These are phyloP conservation scores for Xylaria intraflava DNA, from an alignment of 495 filamentous ascomycete species.

Conservation along the genomic window DNA sequence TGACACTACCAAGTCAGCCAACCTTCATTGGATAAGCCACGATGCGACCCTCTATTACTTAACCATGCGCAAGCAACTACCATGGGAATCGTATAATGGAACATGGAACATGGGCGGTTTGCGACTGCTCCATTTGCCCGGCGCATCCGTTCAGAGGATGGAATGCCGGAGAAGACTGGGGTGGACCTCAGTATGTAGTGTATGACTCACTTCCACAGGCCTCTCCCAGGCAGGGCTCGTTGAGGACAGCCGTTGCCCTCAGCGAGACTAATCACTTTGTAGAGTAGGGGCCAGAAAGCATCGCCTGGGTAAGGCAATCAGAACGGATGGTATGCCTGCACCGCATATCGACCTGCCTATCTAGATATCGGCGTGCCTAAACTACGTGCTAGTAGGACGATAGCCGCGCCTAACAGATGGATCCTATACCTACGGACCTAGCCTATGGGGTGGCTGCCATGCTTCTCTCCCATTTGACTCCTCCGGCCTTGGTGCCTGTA, in stretches of 20 bases:
- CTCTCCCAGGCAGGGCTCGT: neutral
- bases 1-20: constrained; percentile 29
- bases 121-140: constrained; percentile 10
- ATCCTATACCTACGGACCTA: neutral
- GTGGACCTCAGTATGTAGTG: neutral
- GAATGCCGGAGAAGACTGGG: neutral
- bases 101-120: constrained; percentile 11
- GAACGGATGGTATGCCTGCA: neutral
- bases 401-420: neutral
- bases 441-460: neutral
- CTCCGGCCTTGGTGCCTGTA: neutral
- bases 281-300: constrained; percentile 10
- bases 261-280: constrained; percentile 7
- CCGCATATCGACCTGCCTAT: neutral
- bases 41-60: constrained; percentile 20
- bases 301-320: constrained; percentile 22
- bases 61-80: constrained; percentile 14
- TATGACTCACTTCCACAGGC: constrained; percentile 19
- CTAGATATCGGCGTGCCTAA: too few species aligned
- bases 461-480: neutral
- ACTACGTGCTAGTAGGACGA: neutral
- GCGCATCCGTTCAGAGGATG: neutral
- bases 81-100: constrained; percentile 21
- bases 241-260: neutral
- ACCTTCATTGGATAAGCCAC: constrained; percentile 31